Percentiles rank a stretch among this genome's conserved stretches.
Conservation (phyloP, 2,329 filamentous ascomycete genomes). For the Fusarium globosum region DNA sequence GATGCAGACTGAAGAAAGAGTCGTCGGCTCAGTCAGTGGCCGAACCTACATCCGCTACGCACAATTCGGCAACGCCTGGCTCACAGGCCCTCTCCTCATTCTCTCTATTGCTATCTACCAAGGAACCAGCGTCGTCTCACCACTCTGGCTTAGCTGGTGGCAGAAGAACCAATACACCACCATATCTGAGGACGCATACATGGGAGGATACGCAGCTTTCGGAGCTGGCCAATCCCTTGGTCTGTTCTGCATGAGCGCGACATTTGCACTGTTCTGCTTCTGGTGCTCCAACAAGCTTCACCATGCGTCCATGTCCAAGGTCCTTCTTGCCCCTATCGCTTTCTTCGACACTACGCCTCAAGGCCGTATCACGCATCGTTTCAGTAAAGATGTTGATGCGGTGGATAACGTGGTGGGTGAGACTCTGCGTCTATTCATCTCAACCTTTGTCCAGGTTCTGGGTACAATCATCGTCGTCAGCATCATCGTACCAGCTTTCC, state of each 20-base stretch:
- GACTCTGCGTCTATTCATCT: slow-evolving; percentile 20
- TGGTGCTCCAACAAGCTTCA: slow-evolving; percentile 34
- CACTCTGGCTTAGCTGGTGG: slow-evolving; percentile 30
- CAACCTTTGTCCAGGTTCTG: slow-evolving; percentile 14
- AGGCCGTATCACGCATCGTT: slow-evolving; percentile 22
- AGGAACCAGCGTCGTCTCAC: slow-evolving; percentile 24
- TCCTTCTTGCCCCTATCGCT: slow-evolving; percentile 6
- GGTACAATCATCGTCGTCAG: slow-evolving; percentile 25
- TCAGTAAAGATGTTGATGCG: slow-evolving; percentile 27
- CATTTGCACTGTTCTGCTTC: slow-evolving; percentile 24
- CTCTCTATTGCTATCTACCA: slow-evolving; percentile 14
- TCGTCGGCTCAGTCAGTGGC: slow-evolving; percentile 23
- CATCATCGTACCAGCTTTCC: slow-evolving; percentile 18
- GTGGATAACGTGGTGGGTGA: slow-evolving; percentile 27
- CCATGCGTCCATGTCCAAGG: slow-evolving; percentile 2
- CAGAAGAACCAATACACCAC: slow-evolving; percentile 10
- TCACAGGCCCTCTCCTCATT: slow-evolving; percentile 14
- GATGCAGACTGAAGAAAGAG: slow-evolving; percentile 25
- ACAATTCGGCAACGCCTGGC: slow-evolving; percentile 19
- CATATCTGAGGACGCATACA: slow-evolving; percentile 19
- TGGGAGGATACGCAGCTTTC: slow-evolving; percentile 23
- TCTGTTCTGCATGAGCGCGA: slow-evolving; percentile 19
- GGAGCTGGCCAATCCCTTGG: slow-evolving; percentile 20
- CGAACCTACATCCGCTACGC: slow-evolving; percentile 26
- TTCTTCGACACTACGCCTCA: slow-evolving; percentile 30